A percentile compares a stretch with the other conserved stretches of the same genome.
phyloP scores from a whole-genome alignment of 768 basidiomycete genomes.

The Cytidiella melzeri region DNA sequence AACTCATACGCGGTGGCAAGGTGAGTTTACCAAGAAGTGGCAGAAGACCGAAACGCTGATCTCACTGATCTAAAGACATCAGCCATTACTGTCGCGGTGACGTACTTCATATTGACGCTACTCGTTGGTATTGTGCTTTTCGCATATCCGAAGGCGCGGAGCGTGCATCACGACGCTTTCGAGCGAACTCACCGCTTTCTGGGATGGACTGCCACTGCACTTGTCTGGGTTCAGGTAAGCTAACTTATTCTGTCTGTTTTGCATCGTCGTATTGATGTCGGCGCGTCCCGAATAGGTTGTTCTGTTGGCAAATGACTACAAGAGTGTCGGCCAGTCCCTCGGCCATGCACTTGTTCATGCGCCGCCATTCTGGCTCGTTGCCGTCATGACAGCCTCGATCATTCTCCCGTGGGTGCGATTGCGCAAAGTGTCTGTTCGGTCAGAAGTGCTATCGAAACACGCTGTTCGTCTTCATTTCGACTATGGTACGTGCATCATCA shows the following conservation, averaged over 20 bases:
- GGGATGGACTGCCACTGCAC: slow-evolving; percentile 46
- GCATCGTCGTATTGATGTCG: too few species aligned
- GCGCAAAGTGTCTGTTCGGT: slow-evolving; percentile 46
- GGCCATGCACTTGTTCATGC: slow-evolving; percentile 37
- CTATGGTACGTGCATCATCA: slow-evolving; percentile 37
- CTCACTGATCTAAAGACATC: slow-evolving; percentile 36
- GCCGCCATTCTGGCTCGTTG: slow-evolving; percentile 50
- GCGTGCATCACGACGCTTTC: slow-evolving; percentile 44
- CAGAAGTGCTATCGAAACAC: slow-evolving; percentile 49
- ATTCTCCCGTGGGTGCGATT: slow-evolving; percentile 56
- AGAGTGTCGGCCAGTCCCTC: slow-evolving; percentile 29
- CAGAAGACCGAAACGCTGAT: slow-evolving; percentile 36
- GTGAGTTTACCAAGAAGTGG: slow-evolving; percentile 26
- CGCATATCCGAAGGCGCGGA: slow-evolving; percentile 44
- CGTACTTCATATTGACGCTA: slow-evolving; percentile 44
- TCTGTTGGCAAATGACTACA: slow-evolving; percentile 49
- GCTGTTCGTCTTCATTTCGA: slow-evolving; percentile 55
- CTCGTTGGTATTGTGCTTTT: slow-evolving; percentile 44
- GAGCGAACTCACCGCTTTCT: slow-evolving; percentile 52
- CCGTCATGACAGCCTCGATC: slow-evolving; percentile 48
- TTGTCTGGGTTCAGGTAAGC: slow-evolving; percentile 52
- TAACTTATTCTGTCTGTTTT: slow-evolving; percentile 8
- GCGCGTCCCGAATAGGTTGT: slow-evolving; percentile 44
- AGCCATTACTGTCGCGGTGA: slow-evolving; percentile 42
- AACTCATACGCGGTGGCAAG: slow-evolving; percentile 32